Evolutionary conservation across 805 yeast genomes (phyloP).

Genomic region (Tetrapisispora pingtungensis): DNA sequence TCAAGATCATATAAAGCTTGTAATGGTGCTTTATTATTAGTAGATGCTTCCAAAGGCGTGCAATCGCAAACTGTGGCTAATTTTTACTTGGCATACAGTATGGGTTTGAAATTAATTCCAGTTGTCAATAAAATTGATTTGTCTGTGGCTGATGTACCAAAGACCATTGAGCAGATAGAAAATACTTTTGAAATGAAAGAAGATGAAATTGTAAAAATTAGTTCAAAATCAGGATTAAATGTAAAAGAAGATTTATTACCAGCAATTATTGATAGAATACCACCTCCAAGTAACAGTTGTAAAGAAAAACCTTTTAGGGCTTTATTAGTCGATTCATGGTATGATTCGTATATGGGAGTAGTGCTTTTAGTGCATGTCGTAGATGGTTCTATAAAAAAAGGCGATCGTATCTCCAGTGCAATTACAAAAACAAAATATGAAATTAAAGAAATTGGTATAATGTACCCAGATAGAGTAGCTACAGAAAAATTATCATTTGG

Average conservation of each 20-base stretch:
- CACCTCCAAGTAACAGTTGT: conserved; percentile 55
- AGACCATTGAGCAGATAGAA: conserved; percentile 78
- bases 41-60: conserved; percentile 93
- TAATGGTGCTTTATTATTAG: conserved; percentile 82
- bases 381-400: conserved; percentile 70
- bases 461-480: conserved; percentile 80
- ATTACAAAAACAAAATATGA: conserved; percentile 72
- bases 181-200: conserved; percentile 69
- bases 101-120: conserved; percentile 74
- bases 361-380: conserved; percentile 74
- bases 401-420: conserved; percentile 67
- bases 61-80: conserved; percentile 99
- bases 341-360: conserved; percentile 86
- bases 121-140: conserved; percentile 87
- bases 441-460: conserved; percentile 85
- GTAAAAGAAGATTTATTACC: conserved; percentile 67
- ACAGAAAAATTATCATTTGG: conserved; percentile 67
- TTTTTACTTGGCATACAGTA: conserved; percentile 78
- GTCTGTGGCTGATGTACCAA: conserved; percentile 67
- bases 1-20: conserved; percentile 91
- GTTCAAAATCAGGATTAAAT: conserved; percentile 85
- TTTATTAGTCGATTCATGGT: conserved; percentile 90
- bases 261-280: conserved; percentile 68
- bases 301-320: conserved; percentile 47
- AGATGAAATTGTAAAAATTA: conserved; percentile 69